Evolutionary conservation across 2,329 filamentous ascomycete genomes (phyloP), one percentile per base, ranked within the genome.

Genomic region (Botryotinia globosa): DNA sequence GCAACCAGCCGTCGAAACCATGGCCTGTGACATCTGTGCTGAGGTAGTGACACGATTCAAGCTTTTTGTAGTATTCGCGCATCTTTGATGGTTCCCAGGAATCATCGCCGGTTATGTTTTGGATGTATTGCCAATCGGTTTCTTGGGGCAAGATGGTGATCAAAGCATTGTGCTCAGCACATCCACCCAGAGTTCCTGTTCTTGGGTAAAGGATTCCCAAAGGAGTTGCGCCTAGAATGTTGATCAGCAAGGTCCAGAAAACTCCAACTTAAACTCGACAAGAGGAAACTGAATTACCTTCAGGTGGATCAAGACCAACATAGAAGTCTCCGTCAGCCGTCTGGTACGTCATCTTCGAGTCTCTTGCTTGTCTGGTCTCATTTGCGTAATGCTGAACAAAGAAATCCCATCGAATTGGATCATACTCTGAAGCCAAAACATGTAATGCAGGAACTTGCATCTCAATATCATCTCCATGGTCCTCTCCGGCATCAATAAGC

Each of bases 401-500:
- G 65, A 85, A 88, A 79, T 87, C 85, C 87, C 87, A 88, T 71
- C 81, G 79, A 56, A 56, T 56, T 29, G 51, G 51, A 63, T 78
- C 85, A 81, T 16, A 81, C 81, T 54, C 81, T 79, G 74, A 87
- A 83, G 75, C 86, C 82, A n/a, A 83, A 85, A 14, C 83, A 83
- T 63, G 82, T 80, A 83, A 81, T 69, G 83, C 82, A 74, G 82
- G 10, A 83, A 84, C 37, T 85, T 87, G 10, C 85, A 83, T 44
- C 82, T 83, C 81, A 75, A 85, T 82, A 74, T 79, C 75, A 9
- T 71, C 69, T 29, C 82, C 84, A 74, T 87, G 83, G 73, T 88
- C 85, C 74, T 86, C 85, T 72, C 86, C 86, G 45, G 85, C 86
- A 75, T 88, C 86, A 44, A 87, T 83, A 5, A 88, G 81, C 29